A percentile compares a stretch with the other conserved stretches of the same genome.
These are phyloP conservation scores for Quercus robur DNA, from an alignment of 306 rosid genomes.

Conservation along the genomic window DNA sequence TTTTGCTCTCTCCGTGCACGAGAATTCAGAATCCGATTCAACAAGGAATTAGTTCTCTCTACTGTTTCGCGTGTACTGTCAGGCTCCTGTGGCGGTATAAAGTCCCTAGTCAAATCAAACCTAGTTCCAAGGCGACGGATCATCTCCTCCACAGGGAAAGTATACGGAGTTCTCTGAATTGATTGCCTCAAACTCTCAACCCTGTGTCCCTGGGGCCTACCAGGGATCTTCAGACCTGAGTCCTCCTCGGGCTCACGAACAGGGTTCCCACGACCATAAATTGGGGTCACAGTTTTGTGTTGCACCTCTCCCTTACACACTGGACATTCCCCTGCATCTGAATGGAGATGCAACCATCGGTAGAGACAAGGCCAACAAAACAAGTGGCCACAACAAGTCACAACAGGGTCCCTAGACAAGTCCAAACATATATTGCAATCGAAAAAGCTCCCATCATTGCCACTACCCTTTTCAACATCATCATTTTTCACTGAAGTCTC, in stretches of 20 bases:
- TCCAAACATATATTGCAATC: slow-evolving; percentile 97
- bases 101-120: slow-evolving; percentile 62
- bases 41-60: slow-evolving; percentile 57
- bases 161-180: slow-evolving; percentile 59
- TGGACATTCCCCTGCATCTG: slow-evolving; percentile 91
- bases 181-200: slow-evolving; percentile 93
- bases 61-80: slow-evolving; percentile 49
- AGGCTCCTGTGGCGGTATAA: slow-evolving; percentile 44
- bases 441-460: slow-evolving; percentile 75
- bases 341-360: slow-evolving; percentile 80
- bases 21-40: slow-evolving; percentile 73
- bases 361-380: slow-evolving; percentile 94
- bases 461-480: slow-evolving; percentile 60
- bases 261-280: slow-evolving; percentile 78
- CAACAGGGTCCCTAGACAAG: slow-evolving; percentile 84
- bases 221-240: slow-evolving; percentile 64
- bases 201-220: slow-evolving; percentile 77
- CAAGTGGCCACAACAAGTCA: slow-evolving; percentile 95
- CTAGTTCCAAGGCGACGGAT: slow-evolving; percentile 78
- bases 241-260: slow-evolving; percentile 55
- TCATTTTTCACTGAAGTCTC: slow-evolving; percentile 56
- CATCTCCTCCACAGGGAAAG: slow-evolving; percentile 81
- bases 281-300: slow-evolving; percentile 68
- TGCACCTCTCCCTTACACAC: slow-evolving; percentile 97
- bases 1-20: slow-evolving; percentile 80